A percentile compares a stretch with the other conserved stretches of the same genome.
Conservation (phyloP, 805 yeast genomes). For the Yarrowia sp. region DNA sequence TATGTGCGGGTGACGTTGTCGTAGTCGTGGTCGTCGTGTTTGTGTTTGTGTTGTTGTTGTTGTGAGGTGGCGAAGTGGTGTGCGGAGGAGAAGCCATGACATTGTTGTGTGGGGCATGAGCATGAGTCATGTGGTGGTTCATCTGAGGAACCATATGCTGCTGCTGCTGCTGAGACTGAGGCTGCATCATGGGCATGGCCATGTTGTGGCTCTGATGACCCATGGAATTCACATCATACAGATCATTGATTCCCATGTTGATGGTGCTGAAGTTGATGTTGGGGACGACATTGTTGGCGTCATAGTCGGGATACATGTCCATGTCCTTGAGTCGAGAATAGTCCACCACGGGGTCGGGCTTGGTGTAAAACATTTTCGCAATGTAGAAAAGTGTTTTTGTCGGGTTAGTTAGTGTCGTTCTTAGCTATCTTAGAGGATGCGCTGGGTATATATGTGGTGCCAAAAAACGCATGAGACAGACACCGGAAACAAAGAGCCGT, state of each 20-base stretch:
- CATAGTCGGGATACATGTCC: conserved; percentile 15
- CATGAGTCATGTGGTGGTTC: neutral
- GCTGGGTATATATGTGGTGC: conserved; percentile 10
- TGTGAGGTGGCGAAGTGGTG: neutral
- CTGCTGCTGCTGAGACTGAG: neutral
- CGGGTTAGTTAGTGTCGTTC: neutral
- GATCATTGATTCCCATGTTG: neutral
- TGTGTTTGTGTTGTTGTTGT: neutral
- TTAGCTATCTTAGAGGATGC: neutral
- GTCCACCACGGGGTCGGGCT: conserved; percentile 14
- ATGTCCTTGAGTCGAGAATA: conserved; percentile 18
- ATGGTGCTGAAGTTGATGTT: neutral
- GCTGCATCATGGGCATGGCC: neutral
- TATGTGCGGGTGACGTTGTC: neutral
- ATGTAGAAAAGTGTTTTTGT: neutral
- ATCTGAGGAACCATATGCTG: neutral
- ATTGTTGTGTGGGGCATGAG: neutral
- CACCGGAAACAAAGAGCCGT: neutral
- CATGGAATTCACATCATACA: neutral
- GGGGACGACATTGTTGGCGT: neutral
- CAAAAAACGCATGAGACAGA: conserved; percentile 12
- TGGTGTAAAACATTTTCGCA: conserved; percentile 12
- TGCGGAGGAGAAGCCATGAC: neutral
- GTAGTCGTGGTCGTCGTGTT: neutral
- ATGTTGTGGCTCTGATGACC: neutral